Evolutionary conservation across 106 monocot species (phyloP), one percentile per base, ranked within the genome.

Genomic region (Acanthochlamys bracteata): DNA sequence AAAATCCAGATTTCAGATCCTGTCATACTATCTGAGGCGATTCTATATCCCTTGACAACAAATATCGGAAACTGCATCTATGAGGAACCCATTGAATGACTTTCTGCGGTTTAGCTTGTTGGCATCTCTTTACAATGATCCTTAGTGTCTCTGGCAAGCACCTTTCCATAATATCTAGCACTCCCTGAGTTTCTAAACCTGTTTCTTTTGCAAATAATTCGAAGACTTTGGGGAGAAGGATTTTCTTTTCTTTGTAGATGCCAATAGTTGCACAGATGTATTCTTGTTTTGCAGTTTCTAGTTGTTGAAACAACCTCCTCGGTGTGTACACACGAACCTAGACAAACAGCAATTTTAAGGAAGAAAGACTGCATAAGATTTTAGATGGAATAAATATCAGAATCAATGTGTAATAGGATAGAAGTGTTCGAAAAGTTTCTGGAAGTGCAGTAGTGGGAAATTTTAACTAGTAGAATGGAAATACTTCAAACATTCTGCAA

Each of bases 31-130:
- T 49, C 15, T 17, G 17, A 17, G 12, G 49, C 49, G 9, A 49
- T 49, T 3, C 49, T 49, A 9, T 14, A 81, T 89, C 88, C 55
- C 66, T 78, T 16, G 81, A 63, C 19, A 89, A 64, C 60, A 89
- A 58, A 63, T 81, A 89, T 47, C 88, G 71, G 51, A 89, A 89
- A 11, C 14, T 64, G 58, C 42, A 78, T 57, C 78, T 81, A 57
- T 81, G 67, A 68, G 80, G 84, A 7, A 89, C 73, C 88, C 88
- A 89, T 42, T 89, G 84, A 7, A 88, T 67, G 73, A 81, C 70
- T 66, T 78, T 83, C 42, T 74, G 81, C 10, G 88, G 64, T 73
- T 57, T 81, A 24, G 70, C 76, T 24, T 59, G 83, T 26, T 81
- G 84, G 59, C 88, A 89, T 69, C 81, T 78, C 57, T 78, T 68